These are phyloP conservation scores for Oryza australiensis DNA, from an alignment of 176 grass and related monocot genomes.

Conservation along the genomic window DNA sequence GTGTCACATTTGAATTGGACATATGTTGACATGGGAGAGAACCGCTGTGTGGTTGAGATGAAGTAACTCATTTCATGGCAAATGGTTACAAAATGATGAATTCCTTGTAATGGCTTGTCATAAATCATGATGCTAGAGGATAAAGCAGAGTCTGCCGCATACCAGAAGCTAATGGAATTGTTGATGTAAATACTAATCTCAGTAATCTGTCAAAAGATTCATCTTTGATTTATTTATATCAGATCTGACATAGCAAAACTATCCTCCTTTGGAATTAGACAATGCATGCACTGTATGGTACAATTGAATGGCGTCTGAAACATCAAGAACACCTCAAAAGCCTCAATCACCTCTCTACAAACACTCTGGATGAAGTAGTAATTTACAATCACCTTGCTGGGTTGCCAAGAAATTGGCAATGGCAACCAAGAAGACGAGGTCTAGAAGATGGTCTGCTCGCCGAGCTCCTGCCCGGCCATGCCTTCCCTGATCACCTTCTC, in stretches of 20 bases:
- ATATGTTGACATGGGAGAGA: background rate
- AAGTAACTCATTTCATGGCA: background rate
- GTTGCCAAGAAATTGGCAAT: background rate
- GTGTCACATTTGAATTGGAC: background rate
- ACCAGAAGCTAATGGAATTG: background rate
- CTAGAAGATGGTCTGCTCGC: slow-evolving; percentile 92
- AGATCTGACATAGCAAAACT: background rate
- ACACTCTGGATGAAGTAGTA: background rate
- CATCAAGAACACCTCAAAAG: slow-evolving; percentile 26
- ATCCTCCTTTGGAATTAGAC: background rate
- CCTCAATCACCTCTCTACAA: slow-evolving; percentile 30
- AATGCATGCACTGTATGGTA: slow-evolving; percentile 31
- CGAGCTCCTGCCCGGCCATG: slow-evolving; percentile 90
- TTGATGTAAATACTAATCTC: background rate
- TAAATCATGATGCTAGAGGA: background rate
- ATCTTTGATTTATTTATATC: background rate
- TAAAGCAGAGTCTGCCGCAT: background rate
- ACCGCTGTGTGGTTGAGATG: background rate
- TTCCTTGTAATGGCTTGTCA: background rate
- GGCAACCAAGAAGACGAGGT: background rate
- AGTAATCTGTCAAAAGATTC: background rate
- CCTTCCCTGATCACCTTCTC: slow-evolving; percentile 66
- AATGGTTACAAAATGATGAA: background rate
- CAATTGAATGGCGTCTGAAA: slow-evolving; percentile 20
- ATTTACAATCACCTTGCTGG: slow-evolving; percentile 25